Evolutionary conservation across 305 asterid genomes (phyloP).

Genomic region (Stenogyne calaminthoides): DNA sequence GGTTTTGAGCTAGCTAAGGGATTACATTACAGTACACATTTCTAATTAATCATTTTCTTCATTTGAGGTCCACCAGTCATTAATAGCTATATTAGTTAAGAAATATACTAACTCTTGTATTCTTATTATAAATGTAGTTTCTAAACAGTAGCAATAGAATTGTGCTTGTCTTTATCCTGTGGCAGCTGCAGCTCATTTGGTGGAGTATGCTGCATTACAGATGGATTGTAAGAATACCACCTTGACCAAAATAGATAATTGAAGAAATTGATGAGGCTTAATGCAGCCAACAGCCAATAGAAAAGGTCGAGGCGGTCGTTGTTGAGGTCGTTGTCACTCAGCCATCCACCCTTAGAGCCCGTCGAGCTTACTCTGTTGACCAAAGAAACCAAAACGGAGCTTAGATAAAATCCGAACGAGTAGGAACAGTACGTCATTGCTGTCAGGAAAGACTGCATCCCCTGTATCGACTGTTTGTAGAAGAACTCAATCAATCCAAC

Average conservation of each 20-base stretch:
- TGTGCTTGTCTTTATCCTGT: constrained; percentile 30
- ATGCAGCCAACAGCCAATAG: constrained; percentile 69
- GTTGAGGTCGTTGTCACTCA: constrained; percentile 65
- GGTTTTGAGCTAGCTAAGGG: constrained; percentile 17
- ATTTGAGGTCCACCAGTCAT: constrained; percentile 21
- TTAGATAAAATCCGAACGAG: constrained; percentile 69
- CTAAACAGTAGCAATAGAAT: constrained; percentile 14
- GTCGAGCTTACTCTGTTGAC: constrained; percentile 53
- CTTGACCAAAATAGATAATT: constrained; percentile 66
- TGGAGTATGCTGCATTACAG: constrained; percentile 17
- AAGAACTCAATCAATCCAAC: constrained; percentile 78
- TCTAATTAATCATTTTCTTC: neutral
- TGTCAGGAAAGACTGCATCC: constrained; percentile 67
- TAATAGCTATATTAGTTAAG: neutral
- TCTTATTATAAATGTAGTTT: too few species aligned
- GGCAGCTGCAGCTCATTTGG: neutral
- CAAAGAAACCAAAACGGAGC: constrained; percentile 66
- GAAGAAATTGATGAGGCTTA: constrained; percentile 65
- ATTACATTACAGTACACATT: constrained; percentile 13
- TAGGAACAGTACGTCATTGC: constrained; percentile 76
- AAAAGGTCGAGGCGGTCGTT: constrained; percentile 63
- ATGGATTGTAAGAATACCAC: constrained; percentile 60
- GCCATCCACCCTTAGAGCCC: constrained; percentile 47
- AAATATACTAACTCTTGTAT: neutral
- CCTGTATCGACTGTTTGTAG: constrained; percentile 61